These are phyloP conservation scores for Cytospora paraplurivora DNA, from an alignment of 2,329 filamentous ascomycete species.

Conservation along the genomic window DNA sequence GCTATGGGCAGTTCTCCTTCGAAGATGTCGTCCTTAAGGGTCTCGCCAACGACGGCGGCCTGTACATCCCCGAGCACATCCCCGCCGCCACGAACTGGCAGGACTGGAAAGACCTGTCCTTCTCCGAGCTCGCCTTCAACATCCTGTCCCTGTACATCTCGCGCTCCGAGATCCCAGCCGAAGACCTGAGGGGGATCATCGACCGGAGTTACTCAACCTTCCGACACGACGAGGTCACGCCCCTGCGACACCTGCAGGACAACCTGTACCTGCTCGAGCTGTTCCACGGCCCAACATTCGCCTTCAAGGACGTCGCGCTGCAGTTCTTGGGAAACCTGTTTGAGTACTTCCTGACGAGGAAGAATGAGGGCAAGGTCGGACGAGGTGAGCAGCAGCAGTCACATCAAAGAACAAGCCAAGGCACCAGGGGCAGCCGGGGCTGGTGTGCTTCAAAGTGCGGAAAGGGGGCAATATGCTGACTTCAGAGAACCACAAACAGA, in stretches of 20 bases:
- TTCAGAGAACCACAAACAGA: slow-evolving; percentile 49
- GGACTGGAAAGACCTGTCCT: slow-evolving; percentile 77
- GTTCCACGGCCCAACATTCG: slow-evolving; percentile 93
- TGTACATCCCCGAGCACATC: slow-evolving; percentile 86
- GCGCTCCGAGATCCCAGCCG: slow-evolving; percentile 73
- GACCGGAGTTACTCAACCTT: slow-evolving; percentile 87
- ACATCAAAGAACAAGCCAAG: too few relatives aligned
- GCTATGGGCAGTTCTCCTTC: slow-evolving; percentile 69
- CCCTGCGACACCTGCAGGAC: slow-evolving; percentile 74
- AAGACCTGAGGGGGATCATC: slow-evolving; percentile 82
- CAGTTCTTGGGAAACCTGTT: slow-evolving; percentile 97
- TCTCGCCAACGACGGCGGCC: slow-evolving; percentile 80
- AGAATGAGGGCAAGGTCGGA: slow-evolving; percentile 69
- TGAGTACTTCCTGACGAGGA: slow-evolving; percentile 79
- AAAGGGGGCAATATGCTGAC: slow-evolving; percentile 30
- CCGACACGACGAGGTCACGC: slow-evolving; percentile 75
- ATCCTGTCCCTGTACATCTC: slow-evolving; percentile 90
- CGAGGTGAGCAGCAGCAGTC: slow-evolving; percentile 41
- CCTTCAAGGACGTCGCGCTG: slow-evolving; percentile 93
- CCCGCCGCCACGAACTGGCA: slow-evolving; percentile 55
- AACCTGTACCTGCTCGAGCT: slow-evolving; percentile 88
- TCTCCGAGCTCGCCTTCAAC: slow-evolving; percentile 79
- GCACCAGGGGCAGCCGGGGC: slow-evolving; percentile 1
- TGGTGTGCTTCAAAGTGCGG: not conserved
- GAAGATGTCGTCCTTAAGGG: slow-evolving; percentile 90